Conservation (phyloP, 495 filamentous ascomycete species). For the Thozetella sp. region DNA sequence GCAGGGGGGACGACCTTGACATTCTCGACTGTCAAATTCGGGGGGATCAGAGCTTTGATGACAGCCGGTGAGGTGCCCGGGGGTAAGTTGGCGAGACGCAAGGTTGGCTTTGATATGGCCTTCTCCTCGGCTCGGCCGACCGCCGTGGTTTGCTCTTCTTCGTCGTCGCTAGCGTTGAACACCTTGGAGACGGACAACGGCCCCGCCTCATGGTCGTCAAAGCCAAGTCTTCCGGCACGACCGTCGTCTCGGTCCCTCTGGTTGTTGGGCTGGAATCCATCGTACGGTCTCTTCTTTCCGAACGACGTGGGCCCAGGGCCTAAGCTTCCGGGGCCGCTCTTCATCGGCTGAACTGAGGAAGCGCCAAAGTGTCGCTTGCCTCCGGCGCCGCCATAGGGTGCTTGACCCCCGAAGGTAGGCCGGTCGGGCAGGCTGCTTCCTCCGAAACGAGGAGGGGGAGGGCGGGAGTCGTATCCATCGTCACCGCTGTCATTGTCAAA, state of each 20-base stretch:
- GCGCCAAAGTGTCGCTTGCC: conserved; percentile 50
- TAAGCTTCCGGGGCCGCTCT: conserved; percentile 77
- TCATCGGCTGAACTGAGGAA: conserved; percentile 29
- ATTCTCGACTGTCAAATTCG: conserved; percentile 70
- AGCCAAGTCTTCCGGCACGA: conserved; percentile 29
- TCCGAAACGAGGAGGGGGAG: conserved; percentile 29
- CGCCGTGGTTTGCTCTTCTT: conserved; percentile 26
- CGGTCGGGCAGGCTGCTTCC: conserved; percentile 36
- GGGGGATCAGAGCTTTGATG: conserved; percentile 73
- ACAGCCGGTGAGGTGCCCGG: conserved; percentile 69
- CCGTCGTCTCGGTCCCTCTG: conserved; percentile 32
- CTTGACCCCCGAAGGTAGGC: conserved; percentile 31
- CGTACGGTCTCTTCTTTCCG: conserved; percentile 46
- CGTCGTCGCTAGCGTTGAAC: conserved; percentile 47
- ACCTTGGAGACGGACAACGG: conserved; percentile 33
- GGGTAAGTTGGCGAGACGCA: conserved; percentile 68
- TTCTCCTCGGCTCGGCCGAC: conserved; percentile 62
- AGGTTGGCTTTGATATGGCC: conserved; percentile 80
- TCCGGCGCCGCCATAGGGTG: conserved; percentile 33
- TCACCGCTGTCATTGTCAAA: conserved; percentile 73
- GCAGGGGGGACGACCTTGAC: conserved; percentile 67
- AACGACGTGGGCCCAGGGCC: conserved; percentile 61
- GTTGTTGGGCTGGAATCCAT: conserved; percentile 26
- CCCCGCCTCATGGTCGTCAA: conserved; percentile 31
- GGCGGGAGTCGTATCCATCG: conserved; percentile 12